Percentiles rank a stretch among this genome's conserved stretches.
These are phyloP conservation scores for Salix suchowensis DNA, from an alignment of 345 rosid species.

Conservation along the genomic window DNA sequence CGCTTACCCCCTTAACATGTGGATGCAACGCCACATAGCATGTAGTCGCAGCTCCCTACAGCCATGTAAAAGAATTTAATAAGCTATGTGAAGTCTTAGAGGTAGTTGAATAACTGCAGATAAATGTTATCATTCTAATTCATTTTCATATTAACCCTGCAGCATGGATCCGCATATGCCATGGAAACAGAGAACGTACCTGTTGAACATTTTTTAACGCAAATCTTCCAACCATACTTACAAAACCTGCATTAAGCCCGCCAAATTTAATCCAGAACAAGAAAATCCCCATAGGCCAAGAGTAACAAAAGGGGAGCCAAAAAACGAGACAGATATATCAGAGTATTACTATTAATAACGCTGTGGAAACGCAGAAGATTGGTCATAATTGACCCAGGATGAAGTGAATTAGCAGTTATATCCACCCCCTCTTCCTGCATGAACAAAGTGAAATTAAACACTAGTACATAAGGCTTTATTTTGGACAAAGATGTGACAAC, in stretches of 20 bases:
- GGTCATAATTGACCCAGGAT: conserved; percentile 60
- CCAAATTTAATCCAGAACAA: neutral
- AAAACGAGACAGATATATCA: neutral
- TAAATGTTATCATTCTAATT: neutral
- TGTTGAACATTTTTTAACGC: conserved; percentile 53
- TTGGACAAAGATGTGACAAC: neutral
- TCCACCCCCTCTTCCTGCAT: conserved; percentile 53
- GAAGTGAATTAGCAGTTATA: conserved; percentile 61
- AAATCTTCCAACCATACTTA: neutral
- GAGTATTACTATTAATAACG: conserved; percentile 35
- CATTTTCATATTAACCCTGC: neutral
- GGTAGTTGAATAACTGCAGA: neutral
- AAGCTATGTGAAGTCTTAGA: neutral
- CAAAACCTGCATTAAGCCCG: neutral
- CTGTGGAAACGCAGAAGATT: conserved; percentile 44
- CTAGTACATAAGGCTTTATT: neutral
- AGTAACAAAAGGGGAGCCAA: neutral
- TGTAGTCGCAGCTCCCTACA: conserved; percentile 81
- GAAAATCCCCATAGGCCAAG: neutral
- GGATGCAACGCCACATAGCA: conserved; percentile 77
- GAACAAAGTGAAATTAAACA: neutral
- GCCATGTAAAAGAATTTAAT: neutral
- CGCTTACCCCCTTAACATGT: conserved; percentile 57
- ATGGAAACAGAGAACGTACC: conserved; percentile 27
- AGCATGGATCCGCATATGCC: neutral